Evolutionary conservation across 306 rosid genomes (phyloP).

Genomic region (Dicorynia guianensis): DNA sequence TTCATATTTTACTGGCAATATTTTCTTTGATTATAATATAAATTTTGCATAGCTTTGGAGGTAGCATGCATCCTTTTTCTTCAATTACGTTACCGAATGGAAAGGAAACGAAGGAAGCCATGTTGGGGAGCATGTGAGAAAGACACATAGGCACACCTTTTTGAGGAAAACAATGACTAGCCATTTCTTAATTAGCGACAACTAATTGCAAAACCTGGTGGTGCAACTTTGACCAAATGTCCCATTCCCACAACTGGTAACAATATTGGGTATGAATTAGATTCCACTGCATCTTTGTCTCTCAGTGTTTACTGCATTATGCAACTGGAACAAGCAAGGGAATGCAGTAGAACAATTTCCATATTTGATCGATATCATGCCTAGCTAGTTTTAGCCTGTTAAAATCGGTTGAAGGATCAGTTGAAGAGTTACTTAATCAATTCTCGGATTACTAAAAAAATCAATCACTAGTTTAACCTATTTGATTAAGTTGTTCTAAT

Average conservation of each 20-base stretch:
- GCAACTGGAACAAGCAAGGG: too few species aligned
- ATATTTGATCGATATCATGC: too few species aligned
- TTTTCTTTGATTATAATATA: slow-evolving; percentile 12
- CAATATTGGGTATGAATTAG: slow-evolving; percentile 27
- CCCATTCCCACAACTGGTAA: slow-evolving; percentile 28
- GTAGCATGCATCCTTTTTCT: slow-evolving; percentile 29
- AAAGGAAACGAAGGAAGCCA: slow-evolving; percentile 41
- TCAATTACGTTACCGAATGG: slow-evolving; percentile 18
- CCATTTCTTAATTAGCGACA: slow-evolving; percentile 42
- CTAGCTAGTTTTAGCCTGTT: too few species aligned
- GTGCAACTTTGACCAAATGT: slow-evolving; percentile 59
- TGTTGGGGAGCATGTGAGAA: slow-evolving; percentile 67
- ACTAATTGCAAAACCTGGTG: slow-evolving; percentile 42
- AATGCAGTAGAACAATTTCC: too few species aligned
- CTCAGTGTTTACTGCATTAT: too few species aligned
- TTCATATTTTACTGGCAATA: slow-evolving; percentile 40
- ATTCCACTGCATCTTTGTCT: neutral
- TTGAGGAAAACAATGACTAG: slow-evolving; percentile 59
- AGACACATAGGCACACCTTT: slow-evolving; percentile 50
- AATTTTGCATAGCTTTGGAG: slow-evolving; percentile 37
- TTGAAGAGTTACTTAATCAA: too few species aligned
- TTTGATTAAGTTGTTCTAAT: too few species aligned
- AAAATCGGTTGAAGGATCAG: too few species aligned
- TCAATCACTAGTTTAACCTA: too few species aligned
- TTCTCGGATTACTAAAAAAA: too few species aligned